Evolutionary conservation across 768 basidiomycete species (phyloP), one percentile per base, ranked within the genome.

Genomic region (Tricholoma flavovirens): DNA sequence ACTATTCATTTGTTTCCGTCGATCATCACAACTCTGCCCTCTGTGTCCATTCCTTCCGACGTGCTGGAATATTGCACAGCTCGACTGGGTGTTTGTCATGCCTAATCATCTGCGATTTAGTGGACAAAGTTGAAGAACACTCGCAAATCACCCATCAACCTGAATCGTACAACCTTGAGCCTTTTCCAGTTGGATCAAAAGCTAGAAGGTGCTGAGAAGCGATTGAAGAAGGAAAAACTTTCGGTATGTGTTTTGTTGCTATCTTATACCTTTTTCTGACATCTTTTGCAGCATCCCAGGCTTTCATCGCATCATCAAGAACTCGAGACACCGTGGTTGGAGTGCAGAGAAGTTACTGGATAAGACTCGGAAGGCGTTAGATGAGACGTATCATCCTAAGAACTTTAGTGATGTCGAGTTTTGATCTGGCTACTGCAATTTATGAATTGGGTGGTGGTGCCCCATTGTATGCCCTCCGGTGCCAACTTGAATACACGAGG

Each of bases 361-460:
- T 8, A 60, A 53, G 49, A 56, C 58, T n/a, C 21, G 58, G 42
- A 46, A 49, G 4, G 62, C 64, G 4, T 9, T 62, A 1, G 38
- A 45, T 4, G 67, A 66, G 1, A 40, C 43, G n/a, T 71, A 71
- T 49, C 50, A 40, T 11, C 54, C 67, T 0, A 12, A 45, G 6
- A 64, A 59, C 51, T 71, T 56, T 50, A 57, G 49, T 14, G 55
- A 65, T 7, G 21, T 60, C 4, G 65, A 72, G 46, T n/a, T 35
- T 51, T 24, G 64, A 69, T 35, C 62, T 71, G 5, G 59, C 67
- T 9, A 62, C 61, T 4, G 55, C 61, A 1, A 45, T 66, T 0
- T 68, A 67, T 49, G 65, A 67, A 32, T 58, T 69, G n/a, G 70
- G 71, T 36, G 71, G 70, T 30, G 66, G 57, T 14, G 60, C 63